phyloP scores from a whole-genome alignment of 2,329 filamentous ascomycete genomes.

The Rhytidhysteron rufulum region DNA sequence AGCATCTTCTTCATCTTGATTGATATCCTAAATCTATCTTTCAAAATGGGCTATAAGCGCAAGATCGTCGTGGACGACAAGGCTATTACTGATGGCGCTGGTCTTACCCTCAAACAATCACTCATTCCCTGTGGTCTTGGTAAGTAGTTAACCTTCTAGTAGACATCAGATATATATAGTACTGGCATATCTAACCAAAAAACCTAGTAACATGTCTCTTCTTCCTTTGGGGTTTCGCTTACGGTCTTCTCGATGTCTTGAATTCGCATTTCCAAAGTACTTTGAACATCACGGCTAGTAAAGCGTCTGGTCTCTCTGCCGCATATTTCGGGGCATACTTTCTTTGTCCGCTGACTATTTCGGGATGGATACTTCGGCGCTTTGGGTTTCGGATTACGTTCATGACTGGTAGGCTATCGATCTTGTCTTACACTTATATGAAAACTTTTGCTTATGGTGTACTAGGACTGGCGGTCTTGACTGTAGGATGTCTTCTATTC shows the following conservation, averaged over 20 bases:
- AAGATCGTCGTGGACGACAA: constrained; percentile 13
- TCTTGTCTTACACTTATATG: neutral
- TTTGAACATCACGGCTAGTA: constrained; percentile 54
- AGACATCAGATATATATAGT: neutral
- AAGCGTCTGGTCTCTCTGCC: constrained; percentile 62
- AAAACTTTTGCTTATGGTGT: neutral
- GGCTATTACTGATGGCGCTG: constrained; percentile 12
- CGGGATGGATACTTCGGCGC: constrained; percentile 50
- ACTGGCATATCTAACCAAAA: neutral
- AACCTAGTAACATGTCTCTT: constrained; percentile 66
- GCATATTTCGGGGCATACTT: constrained; percentile 68
- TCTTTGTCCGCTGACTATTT: constrained; percentile 62
- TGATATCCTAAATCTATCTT: too few species aligned
- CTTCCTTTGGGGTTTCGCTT: constrained; percentile 82
- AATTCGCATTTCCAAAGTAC: constrained; percentile 64
- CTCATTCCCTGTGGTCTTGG: constrained; percentile 11
- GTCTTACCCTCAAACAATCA: constrained; percentile 12
- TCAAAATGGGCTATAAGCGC: constrained; percentile 8
- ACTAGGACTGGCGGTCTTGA: constrained; percentile 54
- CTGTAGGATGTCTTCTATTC: constrained; percentile 55
- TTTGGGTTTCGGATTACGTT: constrained; percentile 58
- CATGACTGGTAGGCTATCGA: constrained; percentile 26
- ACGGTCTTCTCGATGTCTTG: constrained; percentile 74
- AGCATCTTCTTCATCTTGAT: too few species aligned
- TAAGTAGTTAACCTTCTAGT: too few species aligned